Evolutionary conservation across 805 yeast species (phyloP), one percentile per base, ranked within the genome.

Genomic region (Kregervanrija delftensis): DNA sequence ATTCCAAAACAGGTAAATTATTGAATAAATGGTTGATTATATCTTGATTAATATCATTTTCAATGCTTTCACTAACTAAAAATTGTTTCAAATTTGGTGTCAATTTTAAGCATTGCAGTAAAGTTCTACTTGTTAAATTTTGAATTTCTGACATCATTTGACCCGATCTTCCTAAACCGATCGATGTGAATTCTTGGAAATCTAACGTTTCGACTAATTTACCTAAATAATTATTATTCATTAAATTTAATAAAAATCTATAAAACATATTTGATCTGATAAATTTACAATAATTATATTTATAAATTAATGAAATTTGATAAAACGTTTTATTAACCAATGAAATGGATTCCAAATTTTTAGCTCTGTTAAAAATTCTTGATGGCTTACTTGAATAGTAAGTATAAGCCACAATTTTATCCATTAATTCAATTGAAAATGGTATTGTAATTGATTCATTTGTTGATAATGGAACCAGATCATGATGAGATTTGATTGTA

Each of bases 131-230:
- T 0, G 96, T 89, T 35, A 89, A 87, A 86, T 86, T 86, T 63
- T 89, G 95, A 54, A 89, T 89, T 63, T 86, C 95, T 62, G 78
- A 82, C 65, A 86, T 90, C 96, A 89, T 89, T 53, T 83, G 75
- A 10, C 86, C 87, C 0, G 96, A 85, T 51, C 96, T 71, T 2
- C 96, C 96, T 40, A 89, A 71, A 0, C 96, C 96, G 40, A 90
- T 81, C 0, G 91, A 82, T 1, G 96, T 88, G 63, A 89, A 83
- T 53, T 86, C 91, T 56, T 86, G 85, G 56, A 89, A 90, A 66
- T 89, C 96, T 54, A 90, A 74, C 42, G 82, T 79, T 53, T 81
- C 79, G 15, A 86, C 91, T 50, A 74, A 76, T 48, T 71, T 75
- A 13, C 83, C 82, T 40, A 81, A 64, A 37, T 68, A 64, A 2